Evolutionary conservation across 2,329 filamentous ascomycete species (phyloP).

Genomic region (Pseudogymnoascus sp.): DNA sequence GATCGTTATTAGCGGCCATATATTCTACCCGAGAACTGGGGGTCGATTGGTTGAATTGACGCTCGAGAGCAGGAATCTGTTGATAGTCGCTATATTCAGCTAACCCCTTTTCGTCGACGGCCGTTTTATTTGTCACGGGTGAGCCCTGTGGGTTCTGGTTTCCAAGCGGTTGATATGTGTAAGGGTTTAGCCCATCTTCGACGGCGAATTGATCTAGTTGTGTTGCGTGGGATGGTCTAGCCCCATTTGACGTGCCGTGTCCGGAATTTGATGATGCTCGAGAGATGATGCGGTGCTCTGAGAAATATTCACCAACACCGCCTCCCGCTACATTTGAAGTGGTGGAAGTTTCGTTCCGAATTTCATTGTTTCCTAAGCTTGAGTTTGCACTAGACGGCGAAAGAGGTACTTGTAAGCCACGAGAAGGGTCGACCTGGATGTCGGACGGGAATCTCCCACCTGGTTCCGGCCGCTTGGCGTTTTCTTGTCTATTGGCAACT

Average conservation of each 20-base stretch:
- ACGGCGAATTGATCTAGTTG: constrained; percentile 42
- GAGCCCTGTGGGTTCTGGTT: not conserved
- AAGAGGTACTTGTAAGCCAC: constrained; percentile 70
- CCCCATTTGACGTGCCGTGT: constrained; percentile 36
- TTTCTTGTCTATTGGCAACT: constrained; percentile 41
- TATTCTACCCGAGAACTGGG: not conserved
- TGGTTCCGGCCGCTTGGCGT: constrained; percentile 66
- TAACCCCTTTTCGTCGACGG: not conserved
- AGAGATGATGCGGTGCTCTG: constrained; percentile 9
- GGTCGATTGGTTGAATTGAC: not conserved
- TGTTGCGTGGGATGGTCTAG: constrained; percentile 41
- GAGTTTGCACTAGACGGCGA: constrained; percentile 79
- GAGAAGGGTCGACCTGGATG: constrained; percentile 67
- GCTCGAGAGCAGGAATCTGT: not conserved
- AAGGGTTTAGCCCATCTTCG: constrained; percentile 49
- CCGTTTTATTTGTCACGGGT: not conserved
- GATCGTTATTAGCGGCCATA: not conserved
- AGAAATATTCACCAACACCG: constrained; percentile 21
- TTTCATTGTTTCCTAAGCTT: constrained; percentile 37
- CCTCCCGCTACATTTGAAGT: constrained; percentile 31
- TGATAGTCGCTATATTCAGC: not conserved
- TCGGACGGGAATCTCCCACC: constrained; percentile 97
- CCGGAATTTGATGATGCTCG: constrained; percentile 20
- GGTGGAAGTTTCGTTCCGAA: constrained; percentile 44
- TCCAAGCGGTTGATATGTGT: constrained; percentile 31